Conservation (phyloP, 1,284 basidiomycete genomes). For the Earliella scabrosa region DNA sequence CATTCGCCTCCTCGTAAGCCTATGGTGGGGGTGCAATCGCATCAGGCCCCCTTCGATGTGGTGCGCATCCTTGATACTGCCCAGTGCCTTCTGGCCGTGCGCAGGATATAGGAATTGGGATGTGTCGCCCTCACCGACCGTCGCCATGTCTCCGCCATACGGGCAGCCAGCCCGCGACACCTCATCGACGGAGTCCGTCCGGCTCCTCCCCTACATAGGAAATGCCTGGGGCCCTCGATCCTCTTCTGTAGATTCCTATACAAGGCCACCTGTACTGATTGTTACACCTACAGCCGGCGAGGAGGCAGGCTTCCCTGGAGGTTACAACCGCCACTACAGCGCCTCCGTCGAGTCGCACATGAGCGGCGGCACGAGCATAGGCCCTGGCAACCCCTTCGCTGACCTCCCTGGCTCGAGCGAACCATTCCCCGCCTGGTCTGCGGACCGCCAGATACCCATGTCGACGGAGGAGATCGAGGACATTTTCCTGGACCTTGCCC, state of each 20-base stretch:
- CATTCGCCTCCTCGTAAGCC: slow-evolving; percentile 3
- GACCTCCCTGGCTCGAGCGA: slow-evolving; percentile 56
- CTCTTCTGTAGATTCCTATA: slow-evolving; percentile 4
- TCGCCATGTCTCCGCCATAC: slow-evolving; percentile 20
- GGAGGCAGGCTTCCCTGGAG: slow-evolving; percentile 27
- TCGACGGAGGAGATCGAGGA: slow-evolving; percentile 99
- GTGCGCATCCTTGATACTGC: slow-evolving; percentile 5
- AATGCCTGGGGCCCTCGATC: background rate
- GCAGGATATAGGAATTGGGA: slow-evolving; percentile 8
- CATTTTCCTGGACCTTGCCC: slow-evolving; percentile 96
- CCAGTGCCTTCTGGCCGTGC: slow-evolving; percentile 11
- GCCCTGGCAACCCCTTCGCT: slow-evolving; percentile 61
- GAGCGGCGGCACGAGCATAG: slow-evolving; percentile 49
- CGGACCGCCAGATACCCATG: slow-evolving; percentile 93
- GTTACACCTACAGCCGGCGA: slow-evolving; percentile 26
- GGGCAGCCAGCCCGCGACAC: slow-evolving; percentile 16
- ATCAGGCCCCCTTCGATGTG: slow-evolving; percentile 1
- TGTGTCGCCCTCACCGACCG: background rate
- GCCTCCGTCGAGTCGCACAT: slow-evolving; percentile 44
- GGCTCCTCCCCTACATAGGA: slow-evolving; percentile 10
- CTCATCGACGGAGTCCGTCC: slow-evolving; percentile 25
- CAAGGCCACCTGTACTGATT: slow-evolving; percentile 14
- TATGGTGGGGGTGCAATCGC: background rate
- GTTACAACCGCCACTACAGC: slow-evolving; percentile 34
- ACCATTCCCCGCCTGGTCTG: slow-evolving; percentile 94